Conservation (phyloP, 192 early-diverging fungal species). For the Phycomyces nitens region DNA sequence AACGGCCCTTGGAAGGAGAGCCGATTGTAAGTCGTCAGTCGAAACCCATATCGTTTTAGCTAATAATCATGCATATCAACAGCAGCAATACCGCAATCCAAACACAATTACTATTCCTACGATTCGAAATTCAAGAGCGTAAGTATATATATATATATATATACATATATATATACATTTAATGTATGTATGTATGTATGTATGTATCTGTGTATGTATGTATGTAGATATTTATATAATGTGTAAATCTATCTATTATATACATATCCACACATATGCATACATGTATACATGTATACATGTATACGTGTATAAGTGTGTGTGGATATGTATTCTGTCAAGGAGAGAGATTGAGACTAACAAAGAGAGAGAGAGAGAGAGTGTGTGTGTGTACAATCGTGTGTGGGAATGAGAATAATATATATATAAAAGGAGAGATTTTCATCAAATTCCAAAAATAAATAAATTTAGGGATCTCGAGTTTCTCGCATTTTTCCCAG, state of each 20-base stretch:
- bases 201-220: no score
- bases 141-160: slow-evolving; percentile 10
- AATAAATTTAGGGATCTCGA: slow-evolving; percentile 42
- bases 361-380: no score
- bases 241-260: no score
- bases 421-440: slow-evolving; percentile 1
- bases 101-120: slow-evolving; percentile 20
- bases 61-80: neutral
- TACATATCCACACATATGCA: no score
- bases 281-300: no score
- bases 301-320: no score
- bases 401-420: neutral
- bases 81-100: slow-evolving; percentile 9
- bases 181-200: no score
- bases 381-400: no score
- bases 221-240: no score
- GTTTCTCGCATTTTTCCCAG: slow-evolving; percentile 41
- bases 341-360: no score
- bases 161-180: slow-evolving; percentile 1
- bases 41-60: slow-evolving; percentile 10
- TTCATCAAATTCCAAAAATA: neutral
- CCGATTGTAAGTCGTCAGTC: slow-evolving; percentile 16
- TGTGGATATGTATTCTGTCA: no score
- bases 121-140: slow-evolving; percentile 22
- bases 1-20: slow-evolving; percentile 49